Evolutionary conservation across 2,329 filamentous ascomycete genomes (phyloP), one percentile per base, ranked within the genome.

Genomic region (Trichophyton rubrum): DNA sequence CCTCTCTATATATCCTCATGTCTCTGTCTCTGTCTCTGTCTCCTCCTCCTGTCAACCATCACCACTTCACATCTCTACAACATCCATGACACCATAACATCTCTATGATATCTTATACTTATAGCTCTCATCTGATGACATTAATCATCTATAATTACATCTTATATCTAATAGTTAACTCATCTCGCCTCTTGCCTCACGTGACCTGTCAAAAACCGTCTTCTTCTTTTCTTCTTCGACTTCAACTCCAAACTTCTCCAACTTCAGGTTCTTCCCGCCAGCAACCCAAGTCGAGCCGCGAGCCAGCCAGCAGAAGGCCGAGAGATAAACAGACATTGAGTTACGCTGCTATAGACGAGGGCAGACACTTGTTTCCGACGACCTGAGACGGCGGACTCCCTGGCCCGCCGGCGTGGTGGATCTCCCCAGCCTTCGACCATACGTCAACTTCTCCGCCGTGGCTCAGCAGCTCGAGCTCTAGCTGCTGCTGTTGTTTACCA

Each of bases 201-300:
- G 43, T 47, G 43, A 47, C 43, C 40, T 17, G 40, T 20, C 40
- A 43, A 43, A 43, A 17, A 17, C 15, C 20, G 15, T 43, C n/a
- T 61, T 40, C 43, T 35, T 35, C 8, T 35, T 11, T 35, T 38
- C 33, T 38, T 38, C 33, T 38, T 38, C 33, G 8, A 11, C 65
- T 24, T 64, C 58, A 17, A 64, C 63, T 35, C 64, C 51, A 57
- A 65, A 65, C 40, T 60, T 61, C 59, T 65, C 64, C 27, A 30
- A 30, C 57, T 65, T 59, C 56, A 66, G 45, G 22, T 62, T 63
- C 3, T 38, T 22, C 20, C 61, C 45, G 22, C 17, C 9, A 38
- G 33, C 33, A 38, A 38, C 33, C 33, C 33, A 38, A 38, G 33
- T 38, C 33, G 33, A 38, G 33, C 8, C 33, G 8, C 33, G 33